Conservation (phyloP, 2,329 filamentous ascomycete genomes). For the Paraphoma chrysanthemicola region DNA sequence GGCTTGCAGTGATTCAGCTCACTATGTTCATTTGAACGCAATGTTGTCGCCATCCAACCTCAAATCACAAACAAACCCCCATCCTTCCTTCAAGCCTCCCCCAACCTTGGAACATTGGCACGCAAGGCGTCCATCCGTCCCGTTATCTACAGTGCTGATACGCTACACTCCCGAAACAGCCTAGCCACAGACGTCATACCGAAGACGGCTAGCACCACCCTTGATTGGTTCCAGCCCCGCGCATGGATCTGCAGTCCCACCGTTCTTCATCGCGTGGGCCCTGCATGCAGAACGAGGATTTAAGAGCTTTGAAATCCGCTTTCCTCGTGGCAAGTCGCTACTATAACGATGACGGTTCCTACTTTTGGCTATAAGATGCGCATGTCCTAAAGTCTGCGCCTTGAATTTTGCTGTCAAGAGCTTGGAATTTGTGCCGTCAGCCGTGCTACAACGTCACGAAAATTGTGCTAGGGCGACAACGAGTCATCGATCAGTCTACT, state of each 20-base stretch:
- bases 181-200: constrained; percentile 28
- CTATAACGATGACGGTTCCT: constrained; percentile 26
- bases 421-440: neutral
- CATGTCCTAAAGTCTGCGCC: neutral
- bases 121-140: constrained; percentile 10
- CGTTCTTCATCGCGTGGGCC: neutral
- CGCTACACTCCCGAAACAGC: constrained; percentile 6
- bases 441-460: neutral
- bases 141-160: constrained; percentile 31
- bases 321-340: constrained; percentile 13
- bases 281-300: constrained; percentile 15
- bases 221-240: constrained; percentile 35
- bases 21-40: neutral
- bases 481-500: constrained; percentile 9
- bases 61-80: constrained; percentile 7
- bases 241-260: constrained; percentile 16
- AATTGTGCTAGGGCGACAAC: neutral
- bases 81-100: constrained; percentile 15
- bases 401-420: too few relatives aligned
- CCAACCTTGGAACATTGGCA: constrained; percentile 32
- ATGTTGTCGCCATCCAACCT: neutral
- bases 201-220: constrained; percentile 21
- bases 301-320: constrained; percentile 22
- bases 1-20: neutral
- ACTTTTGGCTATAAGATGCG: constrained; percentile 25